Percentiles rank a stretch among this genome's conserved stretches.
These are phyloP conservation scores for Colletotrichum kahawae DNA, from an alignment of 2,329 filamentous ascomycete species.

Conservation along the genomic window DNA sequence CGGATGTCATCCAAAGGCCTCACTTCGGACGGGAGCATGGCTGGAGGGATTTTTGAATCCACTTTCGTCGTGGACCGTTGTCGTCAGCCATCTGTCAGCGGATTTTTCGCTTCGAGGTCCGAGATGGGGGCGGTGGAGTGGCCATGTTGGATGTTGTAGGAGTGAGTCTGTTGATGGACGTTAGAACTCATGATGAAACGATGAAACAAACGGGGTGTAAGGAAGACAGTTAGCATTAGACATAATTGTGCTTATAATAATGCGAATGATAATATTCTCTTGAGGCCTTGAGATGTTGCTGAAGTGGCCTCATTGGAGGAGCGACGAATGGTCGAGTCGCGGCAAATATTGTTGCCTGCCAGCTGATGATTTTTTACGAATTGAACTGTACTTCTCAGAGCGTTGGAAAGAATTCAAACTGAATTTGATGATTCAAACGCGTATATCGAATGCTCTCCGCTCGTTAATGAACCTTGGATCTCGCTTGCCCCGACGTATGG, in stretches of 20 bases:
- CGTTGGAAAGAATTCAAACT: too few relatives aligned
- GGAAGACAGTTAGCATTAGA: rapidly evolving
- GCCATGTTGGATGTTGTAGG: neutral
- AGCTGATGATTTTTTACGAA: too few relatives aligned
- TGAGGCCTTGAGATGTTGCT: too few relatives aligned
- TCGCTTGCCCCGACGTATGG: rapidly evolving
- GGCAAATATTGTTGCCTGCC: neutral
- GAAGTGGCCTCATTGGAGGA: rapidly evolving
- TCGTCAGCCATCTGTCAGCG: constrained; percentile 1
- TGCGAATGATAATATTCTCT: neutral
- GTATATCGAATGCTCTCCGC: too few relatives aligned
- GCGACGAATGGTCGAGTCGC: neutral
- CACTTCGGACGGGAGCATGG: neutral
- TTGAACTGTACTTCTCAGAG: too few relatives aligned
- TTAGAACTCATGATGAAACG: rapidly evolving
- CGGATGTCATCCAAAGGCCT: neutral
- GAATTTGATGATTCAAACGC: too few relatives aligned
- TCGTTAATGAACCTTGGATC: neutral
- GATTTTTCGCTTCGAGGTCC: neutral
- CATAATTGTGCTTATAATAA: rapidly evolving
- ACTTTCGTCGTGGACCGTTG: neutral
- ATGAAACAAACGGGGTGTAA: rapidly evolving
- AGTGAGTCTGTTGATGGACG: neutral
- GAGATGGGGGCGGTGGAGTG: neutral
- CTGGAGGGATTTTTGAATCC: neutral